Percentiles rank a stretch among this genome's conserved stretches.
Evolutionary conservation across 176 grass and related monocot species (phyloP).

Genomic region (Neostapfia colusana): DNA sequence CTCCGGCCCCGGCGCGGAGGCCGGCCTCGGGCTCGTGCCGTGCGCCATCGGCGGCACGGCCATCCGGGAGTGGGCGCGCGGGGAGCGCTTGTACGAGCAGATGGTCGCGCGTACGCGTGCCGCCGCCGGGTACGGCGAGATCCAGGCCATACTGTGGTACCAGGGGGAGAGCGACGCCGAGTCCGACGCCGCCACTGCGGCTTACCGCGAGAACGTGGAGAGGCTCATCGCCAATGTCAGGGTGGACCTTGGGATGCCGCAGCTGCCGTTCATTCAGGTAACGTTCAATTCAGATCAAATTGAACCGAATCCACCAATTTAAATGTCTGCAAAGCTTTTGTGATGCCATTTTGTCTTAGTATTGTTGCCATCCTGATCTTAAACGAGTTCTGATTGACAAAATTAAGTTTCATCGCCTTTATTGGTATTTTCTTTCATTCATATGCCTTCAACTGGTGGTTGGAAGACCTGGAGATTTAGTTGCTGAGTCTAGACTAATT

Average conservation of each 20-base stretch:
- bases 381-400: neutral
- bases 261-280: constrained; percentile 88
- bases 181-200: constrained; percentile 38
- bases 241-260: constrained; percentile 59
- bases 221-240: constrained; percentile 61
- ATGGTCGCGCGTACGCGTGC: constrained; percentile 64
- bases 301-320: neutral
- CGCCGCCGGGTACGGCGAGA: constrained; percentile 50
- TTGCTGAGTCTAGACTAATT: neutral
- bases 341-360: neutral
- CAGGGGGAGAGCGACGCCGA: constrained; percentile 85
- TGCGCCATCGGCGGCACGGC: constrained; percentile 82
- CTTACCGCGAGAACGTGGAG: constrained; percentile 61
- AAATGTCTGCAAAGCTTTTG: neutral
- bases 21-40: constrained; percentile 62
- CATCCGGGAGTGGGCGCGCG: constrained; percentile 72
- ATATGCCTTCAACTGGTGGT: neutral
- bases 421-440: too few species aligned
- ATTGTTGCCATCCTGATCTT: neutral
- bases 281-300: constrained; percentile 13
- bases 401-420: neutral
- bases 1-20: neutral
- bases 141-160: constrained; percentile 87
- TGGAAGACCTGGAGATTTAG: neutral
- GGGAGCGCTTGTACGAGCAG: constrained; percentile 64